Percentiles rank a stretch among this genome's conserved stretches.
Conservation (phyloP, 2,329 filamentous ascomycete species). For the Colletotrichum filicis region DNA sequence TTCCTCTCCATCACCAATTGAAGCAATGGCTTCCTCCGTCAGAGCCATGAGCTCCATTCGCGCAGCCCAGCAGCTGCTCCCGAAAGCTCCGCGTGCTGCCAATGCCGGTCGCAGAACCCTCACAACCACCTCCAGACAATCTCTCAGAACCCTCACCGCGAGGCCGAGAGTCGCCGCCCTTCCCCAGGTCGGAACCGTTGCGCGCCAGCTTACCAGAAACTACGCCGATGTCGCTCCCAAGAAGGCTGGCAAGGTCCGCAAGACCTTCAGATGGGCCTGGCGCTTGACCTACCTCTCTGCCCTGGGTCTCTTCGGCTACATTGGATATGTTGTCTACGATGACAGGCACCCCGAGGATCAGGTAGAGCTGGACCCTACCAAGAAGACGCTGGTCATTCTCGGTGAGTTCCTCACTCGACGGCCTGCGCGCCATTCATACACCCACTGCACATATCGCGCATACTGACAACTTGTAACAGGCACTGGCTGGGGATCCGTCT, state of each 20-base stretch:
- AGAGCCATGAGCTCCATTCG: slow-evolving; percentile 52
- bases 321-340: slow-evolving; percentile 84
- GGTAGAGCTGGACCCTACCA: slow-evolving; percentile 80
- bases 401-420: slow-evolving; percentile 65
- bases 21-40: slow-evolving; percentile 58
- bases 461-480: slow-evolving; percentile 62
- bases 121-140: slow-evolving; percentile 44
- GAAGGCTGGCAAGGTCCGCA: slow-evolving; percentile 71
- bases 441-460: slow-evolving; percentile 2
- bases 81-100: slow-evolving; percentile 41
- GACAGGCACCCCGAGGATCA: slow-evolving; percentile 86
- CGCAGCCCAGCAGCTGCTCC: slow-evolving; percentile 39
- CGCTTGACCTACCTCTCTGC: slow-evolving; percentile 82
- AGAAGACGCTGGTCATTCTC: slow-evolving; percentile 97
- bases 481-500: slow-evolving; percentile 95
- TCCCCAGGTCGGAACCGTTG: slow-evolving; percentile 38
- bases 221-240: slow-evolving; percentile 63
- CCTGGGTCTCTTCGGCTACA: slow-evolving; percentile 75
- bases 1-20: slow-evolving; percentile 35
- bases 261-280: slow-evolving; percentile 83
- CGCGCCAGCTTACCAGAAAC: slow-evolving; percentile 55
- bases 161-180: slow-evolving; percentile 23
- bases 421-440: not conserved
- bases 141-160: slow-evolving; percentile 22
- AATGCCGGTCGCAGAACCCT: slow-evolving; percentile 45